A percentile compares a stretch with the other conserved stretches of the same genome.
Evolutionary conservation across 78 protist genomes (phyloP).

Genomic region (Guillardia theta): DNA sequence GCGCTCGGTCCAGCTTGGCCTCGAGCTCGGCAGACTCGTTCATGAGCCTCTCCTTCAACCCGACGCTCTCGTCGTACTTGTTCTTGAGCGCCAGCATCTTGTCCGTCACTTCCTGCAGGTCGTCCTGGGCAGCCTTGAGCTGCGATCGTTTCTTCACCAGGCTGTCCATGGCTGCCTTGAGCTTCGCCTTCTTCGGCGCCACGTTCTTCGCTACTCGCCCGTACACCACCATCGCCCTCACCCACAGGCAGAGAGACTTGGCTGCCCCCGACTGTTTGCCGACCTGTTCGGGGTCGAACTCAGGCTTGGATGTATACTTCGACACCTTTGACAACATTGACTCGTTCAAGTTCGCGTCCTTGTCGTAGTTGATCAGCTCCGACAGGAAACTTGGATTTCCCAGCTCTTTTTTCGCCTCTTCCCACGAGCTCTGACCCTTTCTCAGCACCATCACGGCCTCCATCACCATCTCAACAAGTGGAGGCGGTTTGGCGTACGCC

Average conservation of each 20-base stretch:
- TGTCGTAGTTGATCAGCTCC: constrained; percentile 57
- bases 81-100: constrained; percentile 48
- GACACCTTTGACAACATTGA: constrained; percentile 20
- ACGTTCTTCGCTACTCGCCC: constrained; percentile 59
- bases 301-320: constrained; percentile 31
- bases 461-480: constrained; percentile 62
- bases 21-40: constrained; percentile 53
- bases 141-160: constrained; percentile 1
- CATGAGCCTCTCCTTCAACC: constrained; percentile 3
- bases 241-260: constrained; percentile 75
- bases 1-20: constrained; percentile 45
- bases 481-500: constrained; percentile 78
- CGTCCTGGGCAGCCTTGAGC: not conserved
- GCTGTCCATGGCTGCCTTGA: constrained; percentile 56
- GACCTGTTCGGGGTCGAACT: constrained; percentile 46
- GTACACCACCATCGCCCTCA: constrained; percentile 66
- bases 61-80: constrained; percentile 44
- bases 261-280: constrained; percentile 57
- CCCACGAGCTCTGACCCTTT: constrained; percentile 59
- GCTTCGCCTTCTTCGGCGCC: constrained; percentile 56
- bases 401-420: constrained; percentile 56
- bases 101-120: constrained; percentile 43
- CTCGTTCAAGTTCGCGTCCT: constrained; percentile 66
- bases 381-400: constrained; percentile 54
- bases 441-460: constrained; percentile 79